These are phyloP conservation scores for Suhomyces sp. DNA, from an alignment of 805 yeast genomes.

Conservation along the genomic window DNA sequence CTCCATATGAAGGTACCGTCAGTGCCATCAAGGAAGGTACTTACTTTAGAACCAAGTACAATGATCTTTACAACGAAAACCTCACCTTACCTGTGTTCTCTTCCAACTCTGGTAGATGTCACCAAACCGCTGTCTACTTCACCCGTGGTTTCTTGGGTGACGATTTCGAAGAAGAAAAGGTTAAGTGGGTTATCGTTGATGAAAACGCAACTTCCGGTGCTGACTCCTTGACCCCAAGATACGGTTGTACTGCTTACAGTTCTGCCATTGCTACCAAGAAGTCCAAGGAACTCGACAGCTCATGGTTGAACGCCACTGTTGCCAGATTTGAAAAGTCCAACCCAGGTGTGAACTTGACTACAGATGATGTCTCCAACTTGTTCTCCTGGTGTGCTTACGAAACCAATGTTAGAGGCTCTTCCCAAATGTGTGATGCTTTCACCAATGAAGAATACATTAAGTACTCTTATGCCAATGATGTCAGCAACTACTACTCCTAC, in stretches of 20 bases:
- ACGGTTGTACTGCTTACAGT: conserved; percentile 20
- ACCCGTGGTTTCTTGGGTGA: conserved; percentile 59
- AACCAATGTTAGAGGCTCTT: conserved; percentile 64
- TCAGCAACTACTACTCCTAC: conserved; percentile 56
- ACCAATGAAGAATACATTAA: conserved; percentile 66
- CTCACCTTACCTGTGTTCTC: conserved; percentile 50
- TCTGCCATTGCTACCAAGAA: conserved; percentile 11
- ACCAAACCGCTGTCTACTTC: conserved; percentile 54
- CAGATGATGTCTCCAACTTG: conserved; percentile 50
- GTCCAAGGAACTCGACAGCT: conserved; percentile 28
- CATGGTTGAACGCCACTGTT: conserved; percentile 54
- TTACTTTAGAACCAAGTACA: conserved; percentile 48
- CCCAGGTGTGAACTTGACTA: conserved; percentile 52
- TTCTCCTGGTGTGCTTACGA: conserved; percentile 75
- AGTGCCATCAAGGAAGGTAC: conserved; percentile 52
- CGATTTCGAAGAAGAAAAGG: conserved; percentile 31
- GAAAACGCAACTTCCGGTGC: conserved; percentile 38
- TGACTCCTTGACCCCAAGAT: conserved; percentile 31
- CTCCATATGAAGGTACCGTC: conserved; percentile 52
- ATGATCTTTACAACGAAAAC: conserved; percentile 40
- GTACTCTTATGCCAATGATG: conserved; percentile 59
- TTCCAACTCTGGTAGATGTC: conserved; percentile 55
- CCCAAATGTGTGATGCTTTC: conserved; percentile 66
- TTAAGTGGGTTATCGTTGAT: conserved; percentile 40
- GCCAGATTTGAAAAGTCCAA: conserved; percentile 56